Evolutionary conservation across 352 stramenopile species (phyloP).

Genomic region (Globisporangium uncinulatum): DNA sequence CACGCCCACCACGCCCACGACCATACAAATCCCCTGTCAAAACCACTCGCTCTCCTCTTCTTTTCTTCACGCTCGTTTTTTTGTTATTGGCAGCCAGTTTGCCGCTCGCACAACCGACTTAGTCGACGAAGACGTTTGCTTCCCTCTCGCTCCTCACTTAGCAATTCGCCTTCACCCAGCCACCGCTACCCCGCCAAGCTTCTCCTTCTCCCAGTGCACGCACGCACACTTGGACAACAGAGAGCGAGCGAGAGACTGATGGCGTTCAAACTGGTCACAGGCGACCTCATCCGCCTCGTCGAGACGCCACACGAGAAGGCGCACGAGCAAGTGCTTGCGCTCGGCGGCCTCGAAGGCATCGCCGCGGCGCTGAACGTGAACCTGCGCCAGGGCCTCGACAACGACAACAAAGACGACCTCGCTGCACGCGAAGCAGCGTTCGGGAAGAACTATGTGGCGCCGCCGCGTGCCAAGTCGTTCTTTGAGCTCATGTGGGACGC

Average conservation of each 20-base stretch:
- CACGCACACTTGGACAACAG: too few species aligned
- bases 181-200: conserved; percentile 1
- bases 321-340: conserved; percentile 24
- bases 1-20: too few species aligned
- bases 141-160: conserved; percentile 9
- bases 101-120: neutral
- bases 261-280: conserved; percentile 42
- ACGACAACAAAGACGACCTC: conserved; percentile 29
- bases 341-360: conserved; percentile 49
- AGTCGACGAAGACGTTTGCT: conserved; percentile 9
- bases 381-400: conserved; percentile 42
- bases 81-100: too few species aligned
- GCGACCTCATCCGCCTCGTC: conserved; percentile 59
- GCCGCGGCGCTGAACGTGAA: conserved; percentile 38
- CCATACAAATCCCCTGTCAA: conserved; percentile 3
- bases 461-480: conserved; percentile 47
- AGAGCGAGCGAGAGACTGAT: conserved; percentile 11
- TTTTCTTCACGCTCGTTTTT: neutral
- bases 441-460: conserved; percentile 58
- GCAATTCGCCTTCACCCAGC: conserved; percentile 6
- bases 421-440: conserved; percentile 37
- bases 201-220: too few species aligned
- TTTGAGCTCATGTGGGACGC: conserved; percentile 86
- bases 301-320: conserved; percentile 57
- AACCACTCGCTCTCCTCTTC: neutral